Base-by-base conservation (phyloP, 139 green algal species). In the Chlorella sp. region DNA sequence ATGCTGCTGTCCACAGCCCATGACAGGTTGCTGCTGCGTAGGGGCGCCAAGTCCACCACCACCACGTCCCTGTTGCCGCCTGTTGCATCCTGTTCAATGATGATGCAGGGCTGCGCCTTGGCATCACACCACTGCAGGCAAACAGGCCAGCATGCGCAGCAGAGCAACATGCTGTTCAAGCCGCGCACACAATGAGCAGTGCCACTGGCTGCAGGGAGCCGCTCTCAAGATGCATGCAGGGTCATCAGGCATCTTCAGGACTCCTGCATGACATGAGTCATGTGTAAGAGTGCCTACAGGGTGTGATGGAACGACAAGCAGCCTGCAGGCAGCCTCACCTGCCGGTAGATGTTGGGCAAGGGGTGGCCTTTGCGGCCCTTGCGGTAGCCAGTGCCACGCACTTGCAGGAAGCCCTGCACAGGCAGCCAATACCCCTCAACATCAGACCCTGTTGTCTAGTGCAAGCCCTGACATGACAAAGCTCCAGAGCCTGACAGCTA, bases 101-200 rank as follows among this genome's bases (percentile, higher is more conserved):
- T 69, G 20, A 92, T 73, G 31, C 81, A 89, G 5, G 81, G 31
- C 31, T 30, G 34, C 0, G 14, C 80, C 31, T 73, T 72, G 1
- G 88, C 87, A 75, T 92, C 88, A 74, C 81, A 89, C 80, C 84
- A 89, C 74, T 92, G 84, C 20, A 80, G 77, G 31, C 65, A 87
- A 22, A 83, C 65, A 62, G 65, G 23, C 33, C 42, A 55, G 10
- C 42, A 55, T 10, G 42, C 10, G 42, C 10, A 26, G 10, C 10
- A 17, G 42, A 17, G 10, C 42, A 55, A 17, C 10, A 17, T 55
- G 10, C 10, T 10, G 42, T 10, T 55, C 17, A 55, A 55, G 42
- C 42, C 17, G 42, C 42, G 10, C 10, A 10, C 42, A 55, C 42
- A 55, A 10, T 55, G 42, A 55, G 10, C 17, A 55, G 42, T 10